Base-by-base conservation (phyloP, 1,139 yeast genomes). In the Hansenula lynferdii region DNA sequence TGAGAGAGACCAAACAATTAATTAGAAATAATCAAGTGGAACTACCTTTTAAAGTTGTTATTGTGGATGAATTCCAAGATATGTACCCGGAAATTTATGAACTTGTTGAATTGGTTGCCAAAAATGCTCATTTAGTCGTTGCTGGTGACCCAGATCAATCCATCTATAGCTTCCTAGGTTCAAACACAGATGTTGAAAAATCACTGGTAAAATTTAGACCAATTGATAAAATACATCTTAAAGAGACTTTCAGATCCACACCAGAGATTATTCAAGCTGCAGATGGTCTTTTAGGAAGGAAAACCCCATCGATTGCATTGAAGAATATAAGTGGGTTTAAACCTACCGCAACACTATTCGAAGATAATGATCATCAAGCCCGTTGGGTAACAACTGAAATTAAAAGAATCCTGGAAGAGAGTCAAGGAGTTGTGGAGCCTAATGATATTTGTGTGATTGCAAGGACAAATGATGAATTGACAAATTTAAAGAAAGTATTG, bases 1-100 rank as follows among this genome's bases (percentile, higher is more conserved):
- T 57, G 41, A 43, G 39, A 16, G 61, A 47, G 40, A 74, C 65
- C 4, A 43, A 52, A 6, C 26, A 42, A 18, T 48, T 56, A 17
- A 47, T 59, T 16, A 20, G 35, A 34, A 42, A 35, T 10, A 42
- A 43, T 2, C 42, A 32, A n/a, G 34, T 44, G 5, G 31, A 33
- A 6, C 28, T 49, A 2, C 43, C 50, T 5, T 58, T 58, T 42
- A 64, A 64, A 35, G 62, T 65, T 5, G 64, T 83, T 0, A 57
- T 85, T 0, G 77, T 84, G 11, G 95, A 85, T 58, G 95, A 85
- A 57, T 80, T 79, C 52, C 94, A 85, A 55, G 95, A 85, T 57
- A 68, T 82, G 58, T 73, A 78, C 45, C 69, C 70, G 0, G 65
- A 64, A n/a, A 62, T 82, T 20, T 54, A 75, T 34, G 62, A 66